These are phyloP conservation scores for Pseudocercospora fijiensis DNA, from an alignment of 2,329 filamentous ascomycete species.

Conservation along the genomic window DNA sequence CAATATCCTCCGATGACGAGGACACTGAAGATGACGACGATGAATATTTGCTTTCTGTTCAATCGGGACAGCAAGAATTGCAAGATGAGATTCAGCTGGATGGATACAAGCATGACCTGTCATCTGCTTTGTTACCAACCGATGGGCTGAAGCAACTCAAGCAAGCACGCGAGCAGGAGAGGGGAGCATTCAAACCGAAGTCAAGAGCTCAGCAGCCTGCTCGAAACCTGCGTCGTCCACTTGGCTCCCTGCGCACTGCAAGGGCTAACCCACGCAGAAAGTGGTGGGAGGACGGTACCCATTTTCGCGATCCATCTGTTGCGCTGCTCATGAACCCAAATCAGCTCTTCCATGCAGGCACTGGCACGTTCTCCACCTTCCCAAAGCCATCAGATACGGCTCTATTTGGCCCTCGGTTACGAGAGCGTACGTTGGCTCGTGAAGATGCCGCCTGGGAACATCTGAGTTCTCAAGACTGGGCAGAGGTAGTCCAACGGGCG, in stretches of 20 bases:
- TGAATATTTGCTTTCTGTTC: background rate
- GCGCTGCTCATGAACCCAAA: constrained; percentile 19
- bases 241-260: constrained; percentile 13
- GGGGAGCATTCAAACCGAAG: background rate
- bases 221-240: constrained; percentile 13
- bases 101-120: constrained; percentile 27
- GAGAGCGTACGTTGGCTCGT: background rate
- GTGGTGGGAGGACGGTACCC: constrained; percentile 15
- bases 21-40: constrained; percentile 11
- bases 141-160: background rate
- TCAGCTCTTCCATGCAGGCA: constrained; percentile 13
- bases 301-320: background rate
- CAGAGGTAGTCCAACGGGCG: constrained; percentile 4
- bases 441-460: constrained; percentile 1
- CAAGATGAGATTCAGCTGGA: constrained; percentile 27
- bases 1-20: background rate
- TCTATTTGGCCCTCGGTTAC: background rate
- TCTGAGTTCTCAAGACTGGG: background rate
- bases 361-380: constrained; percentile 20
- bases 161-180: background rate
- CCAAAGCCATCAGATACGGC: background rate
- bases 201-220: constrained; percentile 1
- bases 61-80: constrained; percentile 1
- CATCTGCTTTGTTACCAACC: background rate
- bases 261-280: constrained; percentile 4